phyloP scores from a whole-genome alignment of 2,329 filamentous ascomycete species.

The Verticillium klebahnii region DNA sequence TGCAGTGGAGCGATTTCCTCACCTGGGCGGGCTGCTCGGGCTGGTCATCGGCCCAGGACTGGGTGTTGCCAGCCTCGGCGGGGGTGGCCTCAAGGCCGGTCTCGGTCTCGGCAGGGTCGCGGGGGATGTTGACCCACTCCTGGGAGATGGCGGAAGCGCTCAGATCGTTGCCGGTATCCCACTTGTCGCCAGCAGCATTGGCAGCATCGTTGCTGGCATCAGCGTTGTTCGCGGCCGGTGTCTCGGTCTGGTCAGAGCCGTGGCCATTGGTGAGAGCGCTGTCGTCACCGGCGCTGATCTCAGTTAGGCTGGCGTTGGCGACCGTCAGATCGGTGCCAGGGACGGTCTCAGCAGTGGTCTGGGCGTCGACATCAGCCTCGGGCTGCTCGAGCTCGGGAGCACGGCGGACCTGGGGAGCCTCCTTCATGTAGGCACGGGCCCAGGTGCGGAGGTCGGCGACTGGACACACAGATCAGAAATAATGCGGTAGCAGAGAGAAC shows the following conservation, averaged over 20 bases:
- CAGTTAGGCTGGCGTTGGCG: conserved; percentile 61
- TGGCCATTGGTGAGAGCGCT: conserved; percentile 38
- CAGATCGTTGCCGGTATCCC: conserved; percentile 49
- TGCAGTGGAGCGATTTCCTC: conserved; percentile 12
- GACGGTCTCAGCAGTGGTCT: conserved; percentile 11
- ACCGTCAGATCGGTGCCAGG: conserved; percentile 59
- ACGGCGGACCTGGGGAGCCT: conserved; percentile 26
- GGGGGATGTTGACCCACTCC: conserved; percentile 64
- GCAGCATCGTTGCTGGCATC: conserved; percentile 47
- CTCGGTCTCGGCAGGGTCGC: conserved; percentile 71
- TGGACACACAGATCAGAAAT: conserved; percentile 9
- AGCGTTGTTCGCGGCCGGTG: conserved; percentile 42
- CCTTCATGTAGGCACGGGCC: conserved; percentile 5
- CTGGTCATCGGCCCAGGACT: conserved; percentile 81
- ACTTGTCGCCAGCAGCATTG: conserved; percentile 61
- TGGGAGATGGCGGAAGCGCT: conserved; percentile 40
- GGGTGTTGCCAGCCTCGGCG: conserved; percentile 43
- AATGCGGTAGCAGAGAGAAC: neutral
- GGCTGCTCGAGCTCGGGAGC: conserved; percentile 16
- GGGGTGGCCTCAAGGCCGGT: conserved; percentile 58
- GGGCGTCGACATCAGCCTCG: conserved; percentile 10
- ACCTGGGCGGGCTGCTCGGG: conserved; percentile 48
- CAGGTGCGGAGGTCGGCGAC: conserved; percentile 24
- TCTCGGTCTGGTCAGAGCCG: conserved; percentile 29
- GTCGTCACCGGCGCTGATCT: conserved; percentile 51